Conservation (phyloP, 2,329 filamentous ascomycete genomes). For the Calcarisporium arbuscula region DNA sequence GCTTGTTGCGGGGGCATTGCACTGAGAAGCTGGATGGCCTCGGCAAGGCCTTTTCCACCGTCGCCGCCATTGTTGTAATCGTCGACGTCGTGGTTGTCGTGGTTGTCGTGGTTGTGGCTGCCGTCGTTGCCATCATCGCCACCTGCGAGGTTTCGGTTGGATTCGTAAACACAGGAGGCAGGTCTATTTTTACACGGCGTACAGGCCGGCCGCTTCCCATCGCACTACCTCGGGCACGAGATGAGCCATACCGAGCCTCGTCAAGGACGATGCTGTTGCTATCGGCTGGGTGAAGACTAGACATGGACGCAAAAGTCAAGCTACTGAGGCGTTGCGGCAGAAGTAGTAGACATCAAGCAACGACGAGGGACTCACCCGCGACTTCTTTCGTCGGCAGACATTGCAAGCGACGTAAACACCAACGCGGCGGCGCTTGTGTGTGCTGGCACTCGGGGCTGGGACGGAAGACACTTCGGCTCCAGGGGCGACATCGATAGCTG, state of each 20-base stretch:
- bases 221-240: constrained; percentile 11
- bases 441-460: too few relatives aligned
- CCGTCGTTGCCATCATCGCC: constrained; percentile 8
- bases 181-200: constrained; percentile 12
- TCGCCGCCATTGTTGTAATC: too few relatives aligned
- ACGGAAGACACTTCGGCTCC: too few relatives aligned
- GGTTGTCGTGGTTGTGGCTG: too few relatives aligned
- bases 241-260: too few relatives aligned
- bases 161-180: constrained; percentile 12
- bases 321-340: too few relatives aligned
- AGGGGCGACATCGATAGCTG: too few relatives aligned
- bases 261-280: too few relatives aligned
- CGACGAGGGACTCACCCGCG: constrained; percentile 11
- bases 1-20: constrained; percentile 14
- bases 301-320: too few relatives aligned
- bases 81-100: too few relatives aligned
- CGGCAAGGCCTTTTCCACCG: constrained; percentile 6
- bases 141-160: constrained; percentile 10
- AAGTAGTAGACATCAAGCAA: neutral
- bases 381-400: constrained; percentile 16
- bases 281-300: too few relatives aligned
- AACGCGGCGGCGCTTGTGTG: constrained; percentile 16
- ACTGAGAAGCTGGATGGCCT: constrained; percentile 20
- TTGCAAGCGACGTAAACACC: constrained; percentile 19
- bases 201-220: constrained; percentile 15